phyloP scores from a whole-genome alignment of 2,329 filamentous ascomycete species.

The Madurella fahalii region DNA sequence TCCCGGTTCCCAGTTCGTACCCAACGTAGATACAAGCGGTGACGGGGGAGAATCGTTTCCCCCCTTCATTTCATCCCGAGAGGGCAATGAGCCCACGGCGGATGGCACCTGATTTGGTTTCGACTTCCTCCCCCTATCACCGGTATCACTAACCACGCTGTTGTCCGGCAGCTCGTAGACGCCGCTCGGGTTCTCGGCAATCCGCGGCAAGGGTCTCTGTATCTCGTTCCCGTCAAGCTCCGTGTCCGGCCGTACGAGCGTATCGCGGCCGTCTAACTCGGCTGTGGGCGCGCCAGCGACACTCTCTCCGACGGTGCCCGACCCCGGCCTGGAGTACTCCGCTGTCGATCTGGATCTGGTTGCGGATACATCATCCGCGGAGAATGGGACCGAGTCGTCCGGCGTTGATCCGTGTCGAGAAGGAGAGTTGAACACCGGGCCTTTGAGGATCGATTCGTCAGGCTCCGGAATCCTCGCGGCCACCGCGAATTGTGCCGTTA shows the following conservation, averaged over 20 bases:
- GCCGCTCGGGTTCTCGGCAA: conserved; percentile 19
- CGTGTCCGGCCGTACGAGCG: conserved; percentile 11
- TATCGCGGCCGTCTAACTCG: conserved; percentile 20
- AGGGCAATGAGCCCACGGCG: conserved; percentile 13
- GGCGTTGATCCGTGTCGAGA: conserved; percentile 14
- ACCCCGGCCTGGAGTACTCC: conserved; percentile 8
- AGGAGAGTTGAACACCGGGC: conserved; percentile 29
- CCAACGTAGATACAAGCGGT: conserved; percentile 28
- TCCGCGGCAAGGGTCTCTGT: conserved; percentile 5
- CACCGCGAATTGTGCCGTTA: conserved; percentile 16
- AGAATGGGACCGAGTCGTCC: conserved; percentile 24
- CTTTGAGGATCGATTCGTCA: conserved; percentile 28
- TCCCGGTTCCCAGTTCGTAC: conserved; percentile 18
- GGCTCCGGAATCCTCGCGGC: conserved; percentile 22
- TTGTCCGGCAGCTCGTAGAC: conserved; percentile 29
- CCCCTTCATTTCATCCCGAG: conserved; percentile 12
- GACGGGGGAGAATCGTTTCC: conserved; percentile 23
- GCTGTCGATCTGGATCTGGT: conserved; percentile 12
- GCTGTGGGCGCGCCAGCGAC: conserved; percentile 1
- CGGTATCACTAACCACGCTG: conserved; percentile 9
- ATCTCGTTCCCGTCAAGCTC: conserved; percentile 25
- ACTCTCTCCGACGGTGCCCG: conserved; percentile 4
- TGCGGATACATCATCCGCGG: conserved; percentile 20
- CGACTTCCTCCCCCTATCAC: neutral
- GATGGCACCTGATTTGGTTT: conserved; percentile 10